These are phyloP conservation scores for Pleurotus citrinopileatus DNA, from an alignment of 768 basidiomycete species.

Conservation along the genomic window DNA sequence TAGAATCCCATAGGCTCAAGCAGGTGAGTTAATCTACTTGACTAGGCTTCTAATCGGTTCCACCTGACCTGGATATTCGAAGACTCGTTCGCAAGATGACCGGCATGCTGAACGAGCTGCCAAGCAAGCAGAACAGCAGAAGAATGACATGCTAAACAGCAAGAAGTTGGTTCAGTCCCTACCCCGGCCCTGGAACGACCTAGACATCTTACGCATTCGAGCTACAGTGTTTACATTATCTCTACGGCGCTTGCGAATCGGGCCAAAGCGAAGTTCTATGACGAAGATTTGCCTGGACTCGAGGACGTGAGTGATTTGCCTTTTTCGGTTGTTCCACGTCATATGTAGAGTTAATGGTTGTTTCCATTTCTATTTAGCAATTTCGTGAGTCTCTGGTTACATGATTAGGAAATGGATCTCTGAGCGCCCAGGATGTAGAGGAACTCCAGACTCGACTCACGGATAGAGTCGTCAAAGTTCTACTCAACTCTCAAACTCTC, in stretches of 20 bases:
- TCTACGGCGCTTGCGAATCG: slow-evolving; percentile 68
- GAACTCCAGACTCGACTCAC: slow-evolving; percentile 65
- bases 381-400: slow-evolving; percentile 50
- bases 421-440: slow-evolving; percentile 43
- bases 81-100: slow-evolving; percentile 72
- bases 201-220: slow-evolving; percentile 1
- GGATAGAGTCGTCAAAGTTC: slow-evolving; percentile 48
- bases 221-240: slow-evolving; percentile 62
- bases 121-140: slow-evolving; percentile 74
- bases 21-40: slow-evolving; percentile 45
- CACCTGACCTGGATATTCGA: slow-evolving; percentile 9
- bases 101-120: slow-evolving; percentile 71
- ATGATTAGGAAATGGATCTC: not conserved
- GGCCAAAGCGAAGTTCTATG: slow-evolving; percentile 68
- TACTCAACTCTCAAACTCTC: slow-evolving; percentile 58
- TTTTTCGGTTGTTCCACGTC: slow-evolving; percentile 7
- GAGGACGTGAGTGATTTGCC: slow-evolving; percentile 62
- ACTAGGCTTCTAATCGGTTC: slow-evolving; percentile 8
- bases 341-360: not conserved
- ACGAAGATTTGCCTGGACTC: slow-evolving; percentile 61
- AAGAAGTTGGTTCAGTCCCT: slow-evolving; percentile 60
- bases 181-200: not conserved
- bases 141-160: slow-evolving; percentile 72
- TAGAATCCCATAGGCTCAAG: slow-evolving; percentile 74
- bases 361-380: slow-evolving; percentile 53